Evolutionary conservation across 768 basidiomycete genomes (phyloP).

Genomic region (Chalciporus chontae): DNA sequence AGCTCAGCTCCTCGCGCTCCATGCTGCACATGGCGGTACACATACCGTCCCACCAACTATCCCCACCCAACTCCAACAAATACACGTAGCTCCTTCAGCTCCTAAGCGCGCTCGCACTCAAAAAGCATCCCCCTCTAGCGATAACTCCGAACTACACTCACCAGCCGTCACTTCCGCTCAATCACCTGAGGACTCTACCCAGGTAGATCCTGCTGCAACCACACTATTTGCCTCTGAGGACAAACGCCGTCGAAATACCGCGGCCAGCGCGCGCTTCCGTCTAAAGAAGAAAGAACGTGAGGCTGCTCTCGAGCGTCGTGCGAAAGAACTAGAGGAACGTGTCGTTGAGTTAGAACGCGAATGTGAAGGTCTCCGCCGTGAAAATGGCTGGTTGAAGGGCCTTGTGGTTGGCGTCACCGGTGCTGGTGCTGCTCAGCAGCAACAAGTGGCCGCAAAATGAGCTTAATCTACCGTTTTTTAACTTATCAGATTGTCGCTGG

Average conservation of each 20-base stretch:
- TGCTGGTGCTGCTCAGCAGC: conserved; percentile 43
- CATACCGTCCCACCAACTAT: conserved; percentile 14
- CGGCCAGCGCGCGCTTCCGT: conserved; percentile 89
- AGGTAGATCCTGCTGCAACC: conserved; percentile 11
- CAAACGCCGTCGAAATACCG: conserved; percentile 91
- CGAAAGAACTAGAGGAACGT: conserved; percentile 78
- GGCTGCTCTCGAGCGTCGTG: conserved; percentile 78
- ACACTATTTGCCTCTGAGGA: conserved; percentile 66
- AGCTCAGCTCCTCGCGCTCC: conserved; percentile 66
- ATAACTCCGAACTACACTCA: conserved; percentile 14
- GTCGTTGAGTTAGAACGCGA: conserved; percentile 86
- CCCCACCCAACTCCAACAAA: conserved; percentile 13
- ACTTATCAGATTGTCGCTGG: too few relatives aligned
- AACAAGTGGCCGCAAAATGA: conserved; percentile 21
- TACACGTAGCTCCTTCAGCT: conserved; percentile 16
- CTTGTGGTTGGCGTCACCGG: conserved; percentile 86
- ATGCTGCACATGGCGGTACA: conserved; percentile 37
- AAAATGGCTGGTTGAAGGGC: conserved; percentile 92
- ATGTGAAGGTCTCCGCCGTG: conserved; percentile 81
- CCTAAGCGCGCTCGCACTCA: conserved; percentile 57
- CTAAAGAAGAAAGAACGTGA: conserved; percentile 97
- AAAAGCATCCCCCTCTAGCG: conserved; percentile 41
- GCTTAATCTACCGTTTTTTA: background rate
- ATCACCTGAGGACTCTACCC: conserved; percentile 28
- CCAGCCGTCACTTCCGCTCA: conserved; percentile 30